phyloP scores from a whole-genome alignment of 257 asterid species.

The Agastache rugosa region DNA sequence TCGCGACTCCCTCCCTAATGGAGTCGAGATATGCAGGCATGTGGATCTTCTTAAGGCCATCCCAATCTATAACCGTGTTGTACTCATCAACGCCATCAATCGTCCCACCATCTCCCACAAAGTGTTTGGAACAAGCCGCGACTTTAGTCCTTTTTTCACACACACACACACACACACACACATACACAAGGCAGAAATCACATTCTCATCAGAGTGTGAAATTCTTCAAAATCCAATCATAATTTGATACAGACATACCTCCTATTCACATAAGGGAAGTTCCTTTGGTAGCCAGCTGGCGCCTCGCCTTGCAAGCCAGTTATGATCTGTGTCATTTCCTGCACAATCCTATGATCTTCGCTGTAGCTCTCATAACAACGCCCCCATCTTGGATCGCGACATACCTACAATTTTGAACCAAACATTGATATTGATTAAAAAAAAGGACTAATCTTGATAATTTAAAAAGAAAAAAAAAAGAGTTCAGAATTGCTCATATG shows the following conservation, averaged over 20 bases:
- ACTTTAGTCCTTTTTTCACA: constrained; percentile 34
- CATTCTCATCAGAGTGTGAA: background rate
- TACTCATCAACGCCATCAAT: constrained; percentile 47
- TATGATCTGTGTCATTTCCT: constrained; percentile 52
- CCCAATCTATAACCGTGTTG: constrained; percentile 49
- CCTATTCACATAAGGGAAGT: constrained; percentile 45
- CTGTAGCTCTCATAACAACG: constrained; percentile 58
- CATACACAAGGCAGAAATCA: background rate
- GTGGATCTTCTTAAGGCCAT: constrained; percentile 43
- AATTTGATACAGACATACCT: constrained; percentile 32
- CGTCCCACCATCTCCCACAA: constrained; percentile 58
- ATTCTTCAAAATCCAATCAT: background rate
- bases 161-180: background rate
- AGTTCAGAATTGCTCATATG: too few species aligned
- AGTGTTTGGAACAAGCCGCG: constrained; percentile 49
- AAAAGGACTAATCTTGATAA: background rate
- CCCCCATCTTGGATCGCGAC: constrained; percentile 62
- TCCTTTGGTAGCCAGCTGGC: constrained; percentile 39
- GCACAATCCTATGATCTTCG: constrained; percentile 50
- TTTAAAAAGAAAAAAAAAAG: too few species aligned
- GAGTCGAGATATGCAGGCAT: constrained; percentile 62
- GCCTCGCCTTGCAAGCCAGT: constrained; percentile 56
- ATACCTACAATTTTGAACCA: constrained; percentile 35
- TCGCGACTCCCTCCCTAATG: constrained; percentile 48
- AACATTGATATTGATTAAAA: background rate